These are phyloP conservation scores for Pichia kluyveri DNA, from an alignment of 805 yeast species.

Conservation along the genomic window DNA sequence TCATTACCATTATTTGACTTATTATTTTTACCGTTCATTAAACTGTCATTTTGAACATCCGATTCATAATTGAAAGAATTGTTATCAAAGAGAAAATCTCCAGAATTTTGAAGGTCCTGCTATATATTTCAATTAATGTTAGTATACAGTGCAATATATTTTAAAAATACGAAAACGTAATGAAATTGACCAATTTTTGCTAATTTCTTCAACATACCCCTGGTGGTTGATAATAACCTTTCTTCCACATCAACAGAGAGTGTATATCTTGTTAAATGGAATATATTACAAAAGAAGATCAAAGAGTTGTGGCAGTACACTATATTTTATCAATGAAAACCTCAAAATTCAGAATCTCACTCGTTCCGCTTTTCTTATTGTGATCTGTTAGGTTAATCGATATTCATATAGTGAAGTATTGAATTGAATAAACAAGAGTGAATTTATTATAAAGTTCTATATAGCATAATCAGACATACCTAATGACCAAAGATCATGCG, in stretches of 20 bases:
- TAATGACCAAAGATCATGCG: conserved; percentile 61
- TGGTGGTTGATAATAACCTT: conserved; percentile 26
- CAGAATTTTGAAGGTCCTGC: conserved; percentile 1
- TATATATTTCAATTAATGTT: neutral
- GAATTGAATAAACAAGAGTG: no score
- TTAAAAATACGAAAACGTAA: no score
- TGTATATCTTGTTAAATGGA: no score
- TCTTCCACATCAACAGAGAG: conserved; percentile 18
- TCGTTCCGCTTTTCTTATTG: no score
- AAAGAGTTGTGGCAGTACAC: no score
- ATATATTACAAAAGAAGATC: no score
- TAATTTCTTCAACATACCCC: conserved; percentile 14
- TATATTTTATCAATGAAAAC: no score
- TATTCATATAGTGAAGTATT: no score
- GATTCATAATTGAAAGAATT: conserved; percentile 3
- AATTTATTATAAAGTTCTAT: neutral
- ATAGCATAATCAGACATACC: conserved; percentile 15
- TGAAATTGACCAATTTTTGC: no score
- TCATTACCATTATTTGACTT: neutral
- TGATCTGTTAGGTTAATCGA: no score
- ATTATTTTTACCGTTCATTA: neutral
- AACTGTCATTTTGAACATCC: conserved; percentile 1
- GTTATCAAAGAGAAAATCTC: conserved; percentile 7
- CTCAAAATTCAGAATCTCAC: no score
- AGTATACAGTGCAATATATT: no score